These are phyloP conservation scores for Claviceps humidiphila DNA, from an alignment of 2,329 filamentous ascomycete genomes.

Conservation along the genomic window DNA sequence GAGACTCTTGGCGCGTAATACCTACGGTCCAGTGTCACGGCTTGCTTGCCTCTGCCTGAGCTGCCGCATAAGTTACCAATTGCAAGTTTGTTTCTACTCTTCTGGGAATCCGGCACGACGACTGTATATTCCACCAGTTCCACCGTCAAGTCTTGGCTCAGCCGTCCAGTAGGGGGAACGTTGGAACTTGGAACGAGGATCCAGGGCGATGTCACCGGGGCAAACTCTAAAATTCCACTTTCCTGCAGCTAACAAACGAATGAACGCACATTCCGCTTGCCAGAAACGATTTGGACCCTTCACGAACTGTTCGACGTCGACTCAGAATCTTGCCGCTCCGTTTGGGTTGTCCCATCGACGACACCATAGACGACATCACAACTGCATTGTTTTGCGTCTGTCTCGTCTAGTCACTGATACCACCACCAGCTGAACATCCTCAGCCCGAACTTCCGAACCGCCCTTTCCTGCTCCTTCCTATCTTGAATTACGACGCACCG, in stretches of 20 bases:
- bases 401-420: not conserved
- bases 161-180: not conserved
- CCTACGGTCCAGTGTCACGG: not conserved
- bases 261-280: not conserved
- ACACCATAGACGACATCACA: not conserved
- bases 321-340: not conserved
- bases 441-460: not conserved
- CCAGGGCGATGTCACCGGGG: not conserved
- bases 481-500: not conserved
- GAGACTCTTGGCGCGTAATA: not conserved
- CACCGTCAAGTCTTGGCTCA: not conserved
- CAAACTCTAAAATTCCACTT: not conserved
- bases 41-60: not conserved
- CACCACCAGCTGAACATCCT: not conserved
- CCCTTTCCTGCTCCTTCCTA: not conserved
- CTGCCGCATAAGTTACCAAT: not conserved
- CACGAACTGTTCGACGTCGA: not conserved
- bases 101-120: no score
- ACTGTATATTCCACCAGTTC: no score
- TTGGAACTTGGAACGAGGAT: not conserved
- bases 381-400: not conserved
- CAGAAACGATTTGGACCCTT: not conserved
- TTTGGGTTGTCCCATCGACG: not conserved
- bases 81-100: no score
- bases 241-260: not conserved